Evolutionary conservation across 352 stramenopile genomes (phyloP), one percentile per base, ranked within the genome.

Genomic region (Blastocystis sp.): DNA sequence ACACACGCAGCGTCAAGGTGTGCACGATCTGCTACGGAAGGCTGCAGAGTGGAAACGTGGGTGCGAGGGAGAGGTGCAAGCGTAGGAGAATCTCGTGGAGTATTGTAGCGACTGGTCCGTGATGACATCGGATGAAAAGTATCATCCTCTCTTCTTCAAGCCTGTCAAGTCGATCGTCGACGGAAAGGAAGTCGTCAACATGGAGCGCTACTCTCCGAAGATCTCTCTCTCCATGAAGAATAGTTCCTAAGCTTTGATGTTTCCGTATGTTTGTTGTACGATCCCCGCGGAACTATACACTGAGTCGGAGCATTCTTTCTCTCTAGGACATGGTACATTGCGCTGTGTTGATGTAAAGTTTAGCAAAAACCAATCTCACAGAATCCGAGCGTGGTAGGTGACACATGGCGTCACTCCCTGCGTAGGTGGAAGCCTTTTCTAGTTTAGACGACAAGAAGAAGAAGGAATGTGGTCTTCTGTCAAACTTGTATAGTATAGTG

Each of bases 1-100:
- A 96, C 65, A 99, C 98, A 88, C 98, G 99, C 87, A 98, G 93
- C 88, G 96, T 98, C 84, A 99, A 99, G 89, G 95, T 99, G 48
- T 97, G 93, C 87, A 93, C 94, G 72, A 98, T 99, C 85, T 97
- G 94, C 7, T 99, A 99, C 88, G 97, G 96, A 46, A 90, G 96
- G 8, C 94, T 99, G 87, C 92, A 96, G 69, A 81, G 69, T 42
- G 69, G 69, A 44, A 51, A 85, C 9, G 69, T 81, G 29, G 48
- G 24, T n/a, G 29, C 8, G 51, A 27, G 16, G 14, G 27, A 32
- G n/a, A 11, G 24, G 9, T 27, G 61, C 11, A 81, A 16, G 21
- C 11, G 40, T 78, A 81, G 63, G 38, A 85, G 27, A 48, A 85
- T 65, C 46, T 85, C 21, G 63, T 54, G 3, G 53, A 85, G 63